phyloP scores from a whole-genome alignment of 2,329 filamentous ascomycete species.

The Myotisia sp. region DNA sequence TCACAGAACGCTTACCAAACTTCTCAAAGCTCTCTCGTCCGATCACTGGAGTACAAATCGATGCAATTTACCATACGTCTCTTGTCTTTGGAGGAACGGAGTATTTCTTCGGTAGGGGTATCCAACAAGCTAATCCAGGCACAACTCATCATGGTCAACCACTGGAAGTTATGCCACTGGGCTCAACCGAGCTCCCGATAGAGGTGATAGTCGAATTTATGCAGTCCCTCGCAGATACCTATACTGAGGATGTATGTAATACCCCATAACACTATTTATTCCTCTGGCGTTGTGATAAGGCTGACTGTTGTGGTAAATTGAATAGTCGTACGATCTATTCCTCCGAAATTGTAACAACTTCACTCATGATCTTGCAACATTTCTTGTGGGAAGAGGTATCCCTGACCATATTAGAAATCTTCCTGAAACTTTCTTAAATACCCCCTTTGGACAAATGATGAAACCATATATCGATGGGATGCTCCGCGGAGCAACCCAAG shows the following conservation, averaged over 20 bases:
- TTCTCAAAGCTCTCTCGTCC: constrained; percentile 38
- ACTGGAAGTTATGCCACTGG: constrained; percentile 60
- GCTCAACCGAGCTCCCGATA: constrained; percentile 61
- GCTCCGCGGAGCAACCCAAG: constrained; percentile 49
- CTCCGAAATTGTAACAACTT: constrained; percentile 97
- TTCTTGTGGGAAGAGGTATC: constrained; percentile 76
- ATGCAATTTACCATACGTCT: constrained; percentile 90
- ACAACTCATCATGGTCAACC: constrained; percentile 76
- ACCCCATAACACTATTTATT: constrained; percentile 1
- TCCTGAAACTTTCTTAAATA: constrained; percentile 70
- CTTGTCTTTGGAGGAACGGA: constrained; percentile 74
- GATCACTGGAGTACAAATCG: constrained; percentile 56
- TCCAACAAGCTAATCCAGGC: constrained; percentile 68
- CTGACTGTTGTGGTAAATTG: too few relatives aligned
- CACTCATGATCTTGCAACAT: constrained; percentile 79
- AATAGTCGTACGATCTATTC: constrained; percentile 80
- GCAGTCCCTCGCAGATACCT: constrained; percentile 66
- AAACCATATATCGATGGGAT: constrained; percentile 57
- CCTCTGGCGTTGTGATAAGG: too few relatives aligned
- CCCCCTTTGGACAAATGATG: constrained; percentile 78
- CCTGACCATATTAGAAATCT: constrained; percentile 75
- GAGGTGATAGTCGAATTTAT: constrained; percentile 79
- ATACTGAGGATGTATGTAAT: constrained; percentile 57
- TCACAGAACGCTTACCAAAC: constrained; percentile 5
- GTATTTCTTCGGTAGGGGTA: constrained; percentile 79